phyloP scores from a whole-genome alignment of 2,329 filamentous ascomycete genomes.

The Akanthomyces muscarius region DNA sequence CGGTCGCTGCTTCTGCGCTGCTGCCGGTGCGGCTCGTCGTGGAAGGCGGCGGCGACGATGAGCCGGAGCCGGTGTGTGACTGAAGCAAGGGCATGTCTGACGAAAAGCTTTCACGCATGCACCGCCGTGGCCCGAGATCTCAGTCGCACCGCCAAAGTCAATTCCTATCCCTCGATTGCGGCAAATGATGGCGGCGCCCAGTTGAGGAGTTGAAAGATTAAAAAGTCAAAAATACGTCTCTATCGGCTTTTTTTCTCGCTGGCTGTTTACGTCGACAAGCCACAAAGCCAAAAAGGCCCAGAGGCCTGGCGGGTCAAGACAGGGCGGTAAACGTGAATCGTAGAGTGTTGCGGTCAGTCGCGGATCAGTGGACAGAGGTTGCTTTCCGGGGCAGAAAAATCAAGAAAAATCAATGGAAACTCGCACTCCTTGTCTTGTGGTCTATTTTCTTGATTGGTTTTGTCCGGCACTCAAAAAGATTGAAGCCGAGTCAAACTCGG shows the following conservation, averaged over 20 bases:
- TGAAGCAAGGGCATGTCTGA: constrained; percentile 16
- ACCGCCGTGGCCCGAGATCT: not conserved
- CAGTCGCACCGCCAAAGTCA: not conserved
- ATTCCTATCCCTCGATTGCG: not conserved
- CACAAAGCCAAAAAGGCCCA: not conserved
- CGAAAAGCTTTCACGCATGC: not conserved
- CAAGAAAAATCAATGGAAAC: not conserved
- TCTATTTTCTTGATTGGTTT: too few relatives aligned
- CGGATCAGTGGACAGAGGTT: not conserved
- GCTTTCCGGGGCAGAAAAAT: not conserved
- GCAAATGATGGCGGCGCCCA: not conserved
- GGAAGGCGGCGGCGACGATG: constrained; percentile 8
- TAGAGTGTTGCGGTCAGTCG: not conserved
- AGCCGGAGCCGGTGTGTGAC: constrained; percentile 6
- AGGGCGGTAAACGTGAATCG: not conserved
- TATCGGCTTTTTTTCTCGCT: not conserved
- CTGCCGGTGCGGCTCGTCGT: not conserved
- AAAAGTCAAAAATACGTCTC: not conserved
- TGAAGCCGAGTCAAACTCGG: not conserved
- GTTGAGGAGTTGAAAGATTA: not conserved
- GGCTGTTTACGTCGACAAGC: constrained; percentile 3
- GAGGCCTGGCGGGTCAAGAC: not conserved
- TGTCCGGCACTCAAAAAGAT: not conserved
- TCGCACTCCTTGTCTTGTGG: not conserved
- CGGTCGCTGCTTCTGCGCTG: not conserved